These are phyloP conservation scores for Fraxinus ornus DNA, from an alignment of 305 asterid genomes.

Conservation along the genomic window DNA sequence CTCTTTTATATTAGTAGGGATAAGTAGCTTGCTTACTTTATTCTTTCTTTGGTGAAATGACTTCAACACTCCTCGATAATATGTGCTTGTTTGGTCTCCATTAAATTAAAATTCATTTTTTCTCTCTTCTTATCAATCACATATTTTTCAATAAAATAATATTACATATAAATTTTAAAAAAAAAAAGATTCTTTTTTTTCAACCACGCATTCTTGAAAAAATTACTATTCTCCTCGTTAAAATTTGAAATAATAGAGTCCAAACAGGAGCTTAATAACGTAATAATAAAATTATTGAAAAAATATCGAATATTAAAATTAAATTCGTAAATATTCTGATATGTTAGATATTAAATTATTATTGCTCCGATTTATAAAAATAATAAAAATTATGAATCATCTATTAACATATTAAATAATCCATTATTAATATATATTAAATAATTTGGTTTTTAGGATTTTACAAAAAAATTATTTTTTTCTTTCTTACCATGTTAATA, in stretches of 20 bases:
- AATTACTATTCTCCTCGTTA: no score
- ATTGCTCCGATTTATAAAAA: neutral
- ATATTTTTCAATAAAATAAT: no score
- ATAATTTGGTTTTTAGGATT: neutral
- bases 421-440: neutral
- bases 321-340: neutral
- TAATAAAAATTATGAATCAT: neutral
- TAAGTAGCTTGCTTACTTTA: no score
- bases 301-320: neutral
- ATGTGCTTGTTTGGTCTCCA: no score
- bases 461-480: neutral
- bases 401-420: neutral
- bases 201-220: no score
- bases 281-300: neutral
- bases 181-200: no score
- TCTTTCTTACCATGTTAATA: neutral
- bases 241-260: neutral
- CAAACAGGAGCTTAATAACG: neutral
- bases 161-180: no score
- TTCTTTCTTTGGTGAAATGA: no score
- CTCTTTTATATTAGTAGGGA: no score
- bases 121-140: no score
- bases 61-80: no score
- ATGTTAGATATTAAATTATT: neutral
- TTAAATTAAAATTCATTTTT: no score